A percentile compares a stretch with the other conserved stretches of the same genome.
Evolutionary conservation across 2,329 filamentous ascomycete genomes (phyloP).

Genomic region (Paradendryphiella salina): DNA sequence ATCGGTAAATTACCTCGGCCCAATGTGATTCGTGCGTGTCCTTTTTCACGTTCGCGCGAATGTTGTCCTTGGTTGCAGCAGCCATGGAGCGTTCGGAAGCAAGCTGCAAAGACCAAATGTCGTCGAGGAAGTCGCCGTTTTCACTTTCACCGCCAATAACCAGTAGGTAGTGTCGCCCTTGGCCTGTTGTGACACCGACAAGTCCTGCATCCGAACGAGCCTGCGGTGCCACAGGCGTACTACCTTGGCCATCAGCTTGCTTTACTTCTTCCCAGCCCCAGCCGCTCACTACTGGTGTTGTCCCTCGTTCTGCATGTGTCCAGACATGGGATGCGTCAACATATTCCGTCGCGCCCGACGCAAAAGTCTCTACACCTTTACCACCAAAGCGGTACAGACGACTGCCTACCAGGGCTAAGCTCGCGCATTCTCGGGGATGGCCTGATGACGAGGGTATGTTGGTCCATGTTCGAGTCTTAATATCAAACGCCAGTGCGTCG

Average conservation of each 20-base stretch:
- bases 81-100: constrained; percentile 52
- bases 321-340: constrained; percentile 43
- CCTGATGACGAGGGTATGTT: constrained; percentile 53
- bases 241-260: constrained; percentile 17
- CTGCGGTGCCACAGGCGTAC: constrained; percentile 38
- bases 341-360: constrained; percentile 29
- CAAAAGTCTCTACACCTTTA: constrained; percentile 30
- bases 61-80: constrained; percentile 56
- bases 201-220: constrained; percentile 52
- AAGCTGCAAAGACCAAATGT: constrained; percentile 60
- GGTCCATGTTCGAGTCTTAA: constrained; percentile 55
- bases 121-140: constrained; percentile 39
- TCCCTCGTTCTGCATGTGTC: constrained; percentile 43
- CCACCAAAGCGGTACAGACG: constrained; percentile 55
- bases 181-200: constrained; percentile 55
- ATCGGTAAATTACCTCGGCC: constrained; percentile 55
- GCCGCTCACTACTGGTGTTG: constrained; percentile 39
- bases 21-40: constrained; percentile 56
- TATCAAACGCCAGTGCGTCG: constrained; percentile 59
- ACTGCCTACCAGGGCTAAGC: constrained; percentile 51
- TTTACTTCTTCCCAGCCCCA: constrained; percentile 42
- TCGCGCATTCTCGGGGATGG: constrained; percentile 42
- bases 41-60: constrained; percentile 50
- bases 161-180: constrained; percentile 57
- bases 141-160: constrained; percentile 54